Evolutionary conservation across 108 stramenopile species (phyloP).

Genomic region (Nitzschia sp.): DNA sequence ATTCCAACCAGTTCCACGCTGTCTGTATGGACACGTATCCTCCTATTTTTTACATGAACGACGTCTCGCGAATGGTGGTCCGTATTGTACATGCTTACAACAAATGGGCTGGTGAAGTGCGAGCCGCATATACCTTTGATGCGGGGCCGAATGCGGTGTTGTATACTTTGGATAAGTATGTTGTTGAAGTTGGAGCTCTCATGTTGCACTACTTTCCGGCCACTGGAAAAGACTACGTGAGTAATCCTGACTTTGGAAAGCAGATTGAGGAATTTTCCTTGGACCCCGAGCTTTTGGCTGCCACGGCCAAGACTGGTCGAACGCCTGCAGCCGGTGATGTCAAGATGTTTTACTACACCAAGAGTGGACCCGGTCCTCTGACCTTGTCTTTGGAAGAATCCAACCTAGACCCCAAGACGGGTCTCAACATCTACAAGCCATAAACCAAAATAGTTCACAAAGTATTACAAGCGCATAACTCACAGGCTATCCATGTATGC

Average conservation of each 20-base stretch:
- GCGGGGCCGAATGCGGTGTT: conserved; percentile 98
- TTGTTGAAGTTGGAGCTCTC: conserved; percentile 71
- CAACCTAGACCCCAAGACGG: conserved; percentile 54
- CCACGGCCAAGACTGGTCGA: conserved; percentile 66
- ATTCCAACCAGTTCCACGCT: conserved; percentile 98
- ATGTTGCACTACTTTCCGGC: conserved; percentile 75
- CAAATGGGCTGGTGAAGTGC: conserved; percentile 73
- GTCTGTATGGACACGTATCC: conserved; percentile 99
- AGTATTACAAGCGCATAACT: too few relatives aligned
- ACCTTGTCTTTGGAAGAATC: conserved; percentile 23
- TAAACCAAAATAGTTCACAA: background rate
- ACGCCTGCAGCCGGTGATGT: conserved; percentile 64
- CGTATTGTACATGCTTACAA: conserved; percentile 86
- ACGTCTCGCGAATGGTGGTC: conserved; percentile 70
- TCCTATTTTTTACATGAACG: conserved; percentile 99
- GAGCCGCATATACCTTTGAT: conserved; percentile 98
- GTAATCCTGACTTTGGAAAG: conserved; percentile 42
- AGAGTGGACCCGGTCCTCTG: conserved; percentile 74
- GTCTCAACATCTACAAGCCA: conserved; percentile 46
- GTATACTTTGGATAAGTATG: conserved; percentile 71
- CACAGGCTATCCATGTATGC: background rate
- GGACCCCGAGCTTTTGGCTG: conserved; percentile 50
- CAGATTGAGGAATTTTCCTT: conserved; percentile 41
- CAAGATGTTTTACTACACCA: conserved; percentile 82
- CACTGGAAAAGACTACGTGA: conserved; percentile 48